Conservation (phyloP, 257 asterid species). For the Voacanga thouarsii region DNA sequence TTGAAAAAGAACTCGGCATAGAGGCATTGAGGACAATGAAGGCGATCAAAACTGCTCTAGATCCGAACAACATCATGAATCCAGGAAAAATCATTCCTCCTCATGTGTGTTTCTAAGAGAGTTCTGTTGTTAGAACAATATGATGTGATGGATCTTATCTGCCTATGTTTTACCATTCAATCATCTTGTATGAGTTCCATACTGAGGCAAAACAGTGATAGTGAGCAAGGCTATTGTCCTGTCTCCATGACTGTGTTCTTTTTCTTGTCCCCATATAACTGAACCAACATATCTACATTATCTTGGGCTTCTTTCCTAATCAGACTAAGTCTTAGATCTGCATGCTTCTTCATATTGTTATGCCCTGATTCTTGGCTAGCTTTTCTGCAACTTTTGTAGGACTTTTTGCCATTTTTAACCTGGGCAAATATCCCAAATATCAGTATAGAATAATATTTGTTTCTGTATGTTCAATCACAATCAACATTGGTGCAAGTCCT, state of each 20-base stretch:
- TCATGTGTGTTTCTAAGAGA: conserved; percentile 58
- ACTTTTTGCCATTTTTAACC: not conserved
- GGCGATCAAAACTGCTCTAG: conserved; percentile 79
- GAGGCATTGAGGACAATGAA: conserved; percentile 91
- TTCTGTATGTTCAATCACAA: too few species aligned
- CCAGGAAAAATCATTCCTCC: conserved; percentile 97
- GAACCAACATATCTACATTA: not conserved
- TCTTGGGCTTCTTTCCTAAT: not conserved
- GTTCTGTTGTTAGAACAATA: not conserved
- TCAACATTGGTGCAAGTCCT: too few species aligned
- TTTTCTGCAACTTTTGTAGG: not conserved
- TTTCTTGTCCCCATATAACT: not conserved
- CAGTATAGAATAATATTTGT: too few species aligned
- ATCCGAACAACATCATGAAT: conserved; percentile 85
- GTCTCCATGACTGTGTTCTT: not conserved
- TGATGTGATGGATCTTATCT: not conserved
- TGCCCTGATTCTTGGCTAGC: too few species aligned
- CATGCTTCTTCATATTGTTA: too few species aligned
- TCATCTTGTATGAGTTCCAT: too few species aligned
- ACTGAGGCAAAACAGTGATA: too few species aligned
- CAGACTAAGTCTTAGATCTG: too few species aligned
- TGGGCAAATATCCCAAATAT: too few species aligned
- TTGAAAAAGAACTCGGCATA: conserved; percentile 86
- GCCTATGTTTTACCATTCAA: too few species aligned
- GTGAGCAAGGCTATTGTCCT: not conserved